Evolutionary conservation across 805 yeast genomes (phyloP).

Genomic region (Blastobotrys chiropterorum): DNA sequence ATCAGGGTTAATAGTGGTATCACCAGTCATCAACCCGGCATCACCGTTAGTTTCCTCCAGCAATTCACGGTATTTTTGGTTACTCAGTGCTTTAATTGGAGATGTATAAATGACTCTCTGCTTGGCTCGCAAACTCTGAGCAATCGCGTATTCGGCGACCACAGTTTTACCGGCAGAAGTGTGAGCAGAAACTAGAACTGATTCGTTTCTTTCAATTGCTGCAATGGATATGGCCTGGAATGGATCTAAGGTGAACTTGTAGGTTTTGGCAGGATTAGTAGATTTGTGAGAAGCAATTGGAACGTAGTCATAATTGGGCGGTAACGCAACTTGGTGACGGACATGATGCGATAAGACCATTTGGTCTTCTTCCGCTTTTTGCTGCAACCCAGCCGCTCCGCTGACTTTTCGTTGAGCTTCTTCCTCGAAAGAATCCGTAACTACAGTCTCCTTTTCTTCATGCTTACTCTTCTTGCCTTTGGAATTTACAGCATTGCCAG

Average conservation of each 20-base stretch:
- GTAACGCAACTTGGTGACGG: constrained; percentile 95
- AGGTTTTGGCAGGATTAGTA: constrained; percentile 71
- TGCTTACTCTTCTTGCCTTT: constrained; percentile 6
- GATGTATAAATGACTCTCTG: constrained; percentile 94
- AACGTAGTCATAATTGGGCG: constrained; percentile 79
- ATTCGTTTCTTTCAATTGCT: constrained; percentile 90
- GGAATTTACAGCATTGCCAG: background rate
- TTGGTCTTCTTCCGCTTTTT: constrained; percentile 34
- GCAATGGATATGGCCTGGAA: constrained; percentile 96
- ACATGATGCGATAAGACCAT: constrained; percentile 86
- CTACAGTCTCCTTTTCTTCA: constrained; percentile 46
- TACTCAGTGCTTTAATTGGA: constrained; percentile 90
- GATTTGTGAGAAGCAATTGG: constrained; percentile 89
- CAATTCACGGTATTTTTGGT: constrained; percentile 89
- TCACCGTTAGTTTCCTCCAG: constrained; percentile 83
- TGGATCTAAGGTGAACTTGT: constrained; percentile 92
- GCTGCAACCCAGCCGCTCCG: constrained; percentile 67
- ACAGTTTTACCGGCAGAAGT: constrained; percentile 97
- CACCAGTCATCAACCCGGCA: constrained; percentile 99
- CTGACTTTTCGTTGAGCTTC: constrained; percentile 86
- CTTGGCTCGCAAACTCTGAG: constrained; percentile 84
- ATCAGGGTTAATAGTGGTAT: constrained; percentile 95
- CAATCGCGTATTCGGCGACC: constrained; percentile 95
- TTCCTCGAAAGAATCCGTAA: constrained; percentile 79
- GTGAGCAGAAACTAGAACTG: constrained; percentile 95